Base-by-base conservation (phyloP, 2,329 filamentous ascomycete species). In the Phaeoacremonium minimum region DNA sequence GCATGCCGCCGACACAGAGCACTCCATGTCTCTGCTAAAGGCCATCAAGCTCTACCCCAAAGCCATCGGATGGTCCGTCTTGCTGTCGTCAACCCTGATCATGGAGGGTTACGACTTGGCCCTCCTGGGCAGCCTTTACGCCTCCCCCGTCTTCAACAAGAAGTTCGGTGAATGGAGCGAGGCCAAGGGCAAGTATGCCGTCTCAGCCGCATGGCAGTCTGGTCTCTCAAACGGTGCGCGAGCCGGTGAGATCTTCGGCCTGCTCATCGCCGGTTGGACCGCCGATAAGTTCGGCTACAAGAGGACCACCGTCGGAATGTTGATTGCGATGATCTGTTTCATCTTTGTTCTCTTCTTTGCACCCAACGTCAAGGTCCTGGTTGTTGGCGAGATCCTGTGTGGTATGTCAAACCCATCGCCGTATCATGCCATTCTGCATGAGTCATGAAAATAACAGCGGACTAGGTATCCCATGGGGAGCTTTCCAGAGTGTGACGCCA, bases 171-270 rank as follows among this genome's bases (percentile, higher is more conserved):
- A 55, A 0, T 58, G 54, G 16, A 48, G 55, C 28, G 42, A 46
- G 2, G 43, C 45, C 2, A 53, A 9, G 9, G 63, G 64, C 15
- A 56, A 56, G 22, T n/a, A 26, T n/a, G 22, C 22, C 22, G 22
- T 80, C 16, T 66, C 69, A 2, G 69, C 74, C 0, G 60, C 67
- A 1, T 81, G 77, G 77, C 75, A 80, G 50, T 69, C 71, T 1
- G 75, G 66, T 0, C 49, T 81, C 4, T 68, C 65, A 6, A 77
- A 77, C 38, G 75, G 70, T 13, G 68, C 69, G 0, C 57, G 66
- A 2, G 67, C 68, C 2, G 75, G 76, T 11, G 67, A 75, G 46
- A 74, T 81, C 34, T 46, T 78, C 8, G 77, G 77, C 0, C 55
- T 78, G 3, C 60, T 77, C 17, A 40, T 76, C 15, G 72, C 68